Conservation (phyloP, 306 rosid species). For the Corylus heterophylla region DNA sequence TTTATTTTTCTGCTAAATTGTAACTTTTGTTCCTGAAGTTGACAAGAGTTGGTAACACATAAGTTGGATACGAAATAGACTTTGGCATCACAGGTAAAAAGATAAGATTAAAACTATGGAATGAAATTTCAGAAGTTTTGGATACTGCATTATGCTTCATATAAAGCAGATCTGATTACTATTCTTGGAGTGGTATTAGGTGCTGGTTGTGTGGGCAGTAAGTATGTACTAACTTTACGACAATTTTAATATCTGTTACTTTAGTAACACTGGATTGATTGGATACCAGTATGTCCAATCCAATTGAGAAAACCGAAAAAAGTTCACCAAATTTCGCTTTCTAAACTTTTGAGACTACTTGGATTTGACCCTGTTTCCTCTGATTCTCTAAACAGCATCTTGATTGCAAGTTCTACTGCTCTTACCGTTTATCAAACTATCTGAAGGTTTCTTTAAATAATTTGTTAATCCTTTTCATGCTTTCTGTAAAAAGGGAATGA, state of each 20-base stretch:
- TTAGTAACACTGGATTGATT: background rate
- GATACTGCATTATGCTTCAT: no score
- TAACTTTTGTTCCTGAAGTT: no score
- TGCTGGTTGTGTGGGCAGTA: background rate
- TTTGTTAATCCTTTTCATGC: background rate
- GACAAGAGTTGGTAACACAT: no score
- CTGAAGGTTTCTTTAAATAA: background rate
- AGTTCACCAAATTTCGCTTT: background rate
- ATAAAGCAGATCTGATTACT: no score
- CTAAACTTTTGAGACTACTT: background rate
- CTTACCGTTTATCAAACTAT: background rate
- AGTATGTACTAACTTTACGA: no score
- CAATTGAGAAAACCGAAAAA: background rate
- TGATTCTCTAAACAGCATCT: background rate
- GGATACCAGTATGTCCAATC: background rate
- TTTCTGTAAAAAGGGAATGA: slow-evolving; percentile 23
- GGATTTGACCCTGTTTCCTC: background rate
- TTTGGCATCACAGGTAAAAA: no score
- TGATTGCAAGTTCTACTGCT: background rate
- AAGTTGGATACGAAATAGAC: no score
- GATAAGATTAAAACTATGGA: no score
- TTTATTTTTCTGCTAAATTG: background rate
- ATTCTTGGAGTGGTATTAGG: no score
- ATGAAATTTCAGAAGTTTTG: no score
- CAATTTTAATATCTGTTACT: no score